phyloP scores from a whole-genome alignment of 2,329 filamentous ascomycete species.

The Talaromyces pinophilus region DNA sequence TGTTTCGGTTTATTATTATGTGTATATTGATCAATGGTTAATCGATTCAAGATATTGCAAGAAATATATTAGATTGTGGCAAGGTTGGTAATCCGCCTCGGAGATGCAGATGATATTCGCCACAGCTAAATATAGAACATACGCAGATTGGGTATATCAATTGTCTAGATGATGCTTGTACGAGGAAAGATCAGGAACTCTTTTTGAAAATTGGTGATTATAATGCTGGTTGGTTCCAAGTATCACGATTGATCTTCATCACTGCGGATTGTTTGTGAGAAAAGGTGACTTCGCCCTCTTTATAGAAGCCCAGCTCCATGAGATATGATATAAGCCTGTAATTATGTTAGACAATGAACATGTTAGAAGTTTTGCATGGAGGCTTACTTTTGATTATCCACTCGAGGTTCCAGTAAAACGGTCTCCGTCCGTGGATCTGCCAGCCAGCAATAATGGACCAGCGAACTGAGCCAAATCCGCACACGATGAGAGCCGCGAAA shows the following conservation, averaged over 20 bases:
- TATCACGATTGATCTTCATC: constrained; percentile 76
- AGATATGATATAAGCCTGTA: constrained; percentile 69
- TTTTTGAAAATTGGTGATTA: constrained; percentile 32
- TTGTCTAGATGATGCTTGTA: neutral
- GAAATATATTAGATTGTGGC: neutral
- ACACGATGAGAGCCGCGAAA: constrained; percentile 78
- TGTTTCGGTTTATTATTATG: neutral
- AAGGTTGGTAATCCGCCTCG: neutral
- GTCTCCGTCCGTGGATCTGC: constrained; percentile 78
- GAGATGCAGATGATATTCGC: neutral
- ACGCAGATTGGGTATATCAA: neutral
- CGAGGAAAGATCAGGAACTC: neutral
- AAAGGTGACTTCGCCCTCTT: constrained; percentile 81
- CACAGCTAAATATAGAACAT: constrained; percentile 5
- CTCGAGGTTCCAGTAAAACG: constrained; percentile 81
- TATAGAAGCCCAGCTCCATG: constrained; percentile 74
- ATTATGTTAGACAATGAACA: neutral
- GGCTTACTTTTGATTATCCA: constrained; percentile 81
- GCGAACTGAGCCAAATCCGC: constrained; percentile 74
- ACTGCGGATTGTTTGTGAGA: constrained; percentile 91
- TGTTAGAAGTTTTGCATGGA: too few species aligned
- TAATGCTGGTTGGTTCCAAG: constrained; percentile 70
- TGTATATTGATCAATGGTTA: neutral
- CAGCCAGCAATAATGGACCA: constrained; percentile 83
- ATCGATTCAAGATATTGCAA: neutral